Evolutionary conservation across 768 basidiomycete genomes (phyloP).

Genomic region (Termitomyces bulborhizus): DNA sequence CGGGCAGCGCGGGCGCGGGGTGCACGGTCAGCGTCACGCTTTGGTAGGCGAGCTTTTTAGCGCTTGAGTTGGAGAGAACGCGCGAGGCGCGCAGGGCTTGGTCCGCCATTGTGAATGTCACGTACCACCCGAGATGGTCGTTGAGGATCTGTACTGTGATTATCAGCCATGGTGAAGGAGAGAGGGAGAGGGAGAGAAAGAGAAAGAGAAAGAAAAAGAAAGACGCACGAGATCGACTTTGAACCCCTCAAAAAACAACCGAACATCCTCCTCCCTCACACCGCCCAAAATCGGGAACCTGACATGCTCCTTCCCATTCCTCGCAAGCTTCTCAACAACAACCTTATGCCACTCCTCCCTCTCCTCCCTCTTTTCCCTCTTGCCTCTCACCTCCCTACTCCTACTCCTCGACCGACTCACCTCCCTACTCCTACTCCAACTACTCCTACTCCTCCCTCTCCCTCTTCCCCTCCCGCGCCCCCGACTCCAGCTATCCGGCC

Average conservation of each 20-base stretch:
- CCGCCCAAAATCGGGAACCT: slow-evolving; percentile 41
- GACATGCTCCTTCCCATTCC: slow-evolving; percentile 65
- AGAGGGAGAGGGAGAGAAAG: slow-evolving; percentile 1
- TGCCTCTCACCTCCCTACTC: slow-evolving; percentile 8
- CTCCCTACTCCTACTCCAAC: neutral
- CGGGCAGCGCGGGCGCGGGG: slow-evolving; percentile 29
- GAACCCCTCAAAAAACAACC: slow-evolving; percentile 62
- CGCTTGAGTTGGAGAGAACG: slow-evolving; percentile 44
- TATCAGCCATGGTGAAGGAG: neutral
- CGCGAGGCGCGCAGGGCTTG: slow-evolving; percentile 62
- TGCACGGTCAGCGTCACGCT: slow-evolving; percentile 51
- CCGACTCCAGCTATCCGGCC: no score
- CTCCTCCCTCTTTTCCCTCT: slow-evolving; percentile 19
- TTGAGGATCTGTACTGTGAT: slow-evolving; percentile 50
- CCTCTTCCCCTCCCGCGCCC: neutral
- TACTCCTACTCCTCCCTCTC: neutral
- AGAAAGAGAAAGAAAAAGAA: slow-evolving; percentile 7
- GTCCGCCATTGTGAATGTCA: slow-evolving; percentile 64
- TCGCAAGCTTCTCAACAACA: slow-evolving; percentile 45
- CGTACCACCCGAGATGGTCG: slow-evolving; percentile 70
- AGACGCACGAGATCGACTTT: slow-evolving; percentile 62
- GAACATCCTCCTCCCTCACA: slow-evolving; percentile 58
- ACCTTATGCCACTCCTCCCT: slow-evolving; percentile 30
- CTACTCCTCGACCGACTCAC: neutral
- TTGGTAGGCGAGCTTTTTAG: slow-evolving; percentile 52